Evolutionary conservation across 1,284 basidiomycete genomes (phyloP).

Genomic region (Sanghuangporus sanghuang): DNA sequence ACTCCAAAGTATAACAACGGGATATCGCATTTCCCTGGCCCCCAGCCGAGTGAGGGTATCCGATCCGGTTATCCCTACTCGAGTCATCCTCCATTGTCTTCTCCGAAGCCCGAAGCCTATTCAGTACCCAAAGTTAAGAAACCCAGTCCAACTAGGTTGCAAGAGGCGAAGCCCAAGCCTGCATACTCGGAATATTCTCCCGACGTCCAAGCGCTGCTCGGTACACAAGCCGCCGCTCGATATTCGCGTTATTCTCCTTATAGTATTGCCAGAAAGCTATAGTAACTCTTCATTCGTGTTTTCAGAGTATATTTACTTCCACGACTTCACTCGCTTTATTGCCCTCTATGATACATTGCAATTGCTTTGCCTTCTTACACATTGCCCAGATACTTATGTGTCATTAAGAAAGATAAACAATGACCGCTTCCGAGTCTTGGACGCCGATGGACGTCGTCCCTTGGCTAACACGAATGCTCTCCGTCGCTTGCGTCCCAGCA

Average conservation of each 20-base stretch:
- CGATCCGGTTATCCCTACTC: neutral
- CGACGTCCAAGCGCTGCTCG: neutral
- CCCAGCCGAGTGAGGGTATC: neutral
- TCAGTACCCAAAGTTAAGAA: neutral
- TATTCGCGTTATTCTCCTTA: neutral
- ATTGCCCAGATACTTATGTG: neutral
- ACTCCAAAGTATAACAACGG: neutral
- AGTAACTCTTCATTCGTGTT: neutral
- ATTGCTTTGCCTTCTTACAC: neutral
- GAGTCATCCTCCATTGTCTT: neutral
- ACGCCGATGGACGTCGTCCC: slow-evolving; percentile 29
- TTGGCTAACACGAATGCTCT: slow-evolving; percentile 27
- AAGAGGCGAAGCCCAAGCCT: neutral
- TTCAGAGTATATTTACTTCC: neutral
- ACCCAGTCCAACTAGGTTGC: neutral
- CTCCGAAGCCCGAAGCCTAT: neutral
- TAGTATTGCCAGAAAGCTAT: neutral
- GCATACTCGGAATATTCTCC: neutral
- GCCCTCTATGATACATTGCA: neutral
- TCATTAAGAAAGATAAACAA: slow-evolving; percentile 25
- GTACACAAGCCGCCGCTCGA: neutral
- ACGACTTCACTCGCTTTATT: too few species aligned
- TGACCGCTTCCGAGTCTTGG: slow-evolving; percentile 35
- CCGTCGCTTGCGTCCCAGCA: slow-evolving; percentile 28
- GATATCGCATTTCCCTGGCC: neutral